These are phyloP conservation scores for Ustilago lituana DNA, from an alignment of 1,284 basidiomycete genomes.

Conservation along the genomic window DNA sequence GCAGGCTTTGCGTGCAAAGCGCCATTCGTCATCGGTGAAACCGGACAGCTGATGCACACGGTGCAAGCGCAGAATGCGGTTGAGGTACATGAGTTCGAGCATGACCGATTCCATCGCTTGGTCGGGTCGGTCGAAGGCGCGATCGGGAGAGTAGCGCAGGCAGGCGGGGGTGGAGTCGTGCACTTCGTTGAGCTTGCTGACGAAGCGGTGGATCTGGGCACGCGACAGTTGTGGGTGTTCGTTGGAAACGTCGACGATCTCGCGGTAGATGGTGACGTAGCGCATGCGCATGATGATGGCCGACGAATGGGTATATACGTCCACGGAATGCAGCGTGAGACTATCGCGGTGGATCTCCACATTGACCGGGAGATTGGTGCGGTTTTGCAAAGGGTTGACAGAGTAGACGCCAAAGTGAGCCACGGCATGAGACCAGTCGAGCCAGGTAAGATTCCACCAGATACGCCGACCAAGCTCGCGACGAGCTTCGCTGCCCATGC, in stretches of 20 bases:
- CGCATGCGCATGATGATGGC: conserved; percentile 41
- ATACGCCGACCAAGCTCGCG: conserved; percentile 60
- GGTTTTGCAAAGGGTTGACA: conserved; percentile 58
- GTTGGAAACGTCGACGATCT: conserved; percentile 44
- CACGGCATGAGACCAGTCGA: conserved; percentile 60
- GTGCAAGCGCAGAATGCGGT: conserved; percentile 62
- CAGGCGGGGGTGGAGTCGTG: conserved; percentile 51
- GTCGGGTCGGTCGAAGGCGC: conserved; percentile 45
- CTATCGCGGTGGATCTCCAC: conserved; percentile 55
- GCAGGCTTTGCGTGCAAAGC: conserved; percentile 40
- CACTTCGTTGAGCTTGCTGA: conserved; percentile 50
- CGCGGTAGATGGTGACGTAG: conserved; percentile 47
- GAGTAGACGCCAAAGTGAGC: conserved; percentile 60
- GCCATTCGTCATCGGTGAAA: conserved; percentile 52
- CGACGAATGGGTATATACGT: conserved; percentile 51
- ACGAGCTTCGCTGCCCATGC: conserved; percentile 46
- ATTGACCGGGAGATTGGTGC: conserved; percentile 55
- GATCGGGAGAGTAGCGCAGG: conserved; percentile 55
- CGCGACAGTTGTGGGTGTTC: conserved; percentile 24
- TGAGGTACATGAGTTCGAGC: conserved; percentile 62
- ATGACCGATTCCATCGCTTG: conserved; percentile 58
- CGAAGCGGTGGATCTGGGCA: conserved; percentile 40
- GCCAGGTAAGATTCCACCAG: conserved; percentile 63
- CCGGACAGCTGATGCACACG: conserved; percentile 59
- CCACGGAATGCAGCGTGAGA: conserved; percentile 32